A percentile compares a stretch with the other conserved stretches of the same genome.
Conservation (phyloP, 305 asterid species). For the Petunia hybrid region DNA sequence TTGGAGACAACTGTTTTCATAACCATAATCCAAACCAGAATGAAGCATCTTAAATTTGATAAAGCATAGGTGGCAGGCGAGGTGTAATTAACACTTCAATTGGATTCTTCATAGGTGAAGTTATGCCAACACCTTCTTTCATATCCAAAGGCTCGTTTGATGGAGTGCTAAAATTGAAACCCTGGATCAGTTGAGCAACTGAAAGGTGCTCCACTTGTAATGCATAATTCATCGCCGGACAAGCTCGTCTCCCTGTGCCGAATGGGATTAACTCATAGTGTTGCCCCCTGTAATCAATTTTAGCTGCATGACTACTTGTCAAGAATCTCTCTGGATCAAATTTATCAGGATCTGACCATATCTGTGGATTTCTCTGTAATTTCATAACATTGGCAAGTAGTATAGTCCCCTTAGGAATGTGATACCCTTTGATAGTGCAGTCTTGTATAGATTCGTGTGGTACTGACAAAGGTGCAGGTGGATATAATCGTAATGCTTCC, state of each 20-base stretch:
- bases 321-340: conserved; percentile 52
- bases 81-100: conserved; percentile 5
- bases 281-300: conserved; percentile 37
- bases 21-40: too few relatives aligned
- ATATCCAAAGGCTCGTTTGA: conserved; percentile 1
- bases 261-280: neutral
- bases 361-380: conserved; percentile 21
- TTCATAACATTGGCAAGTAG: conserved; percentile 23
- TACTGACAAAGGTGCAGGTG: conserved; percentile 26
- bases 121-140: neutral
- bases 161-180: neutral
- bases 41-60: neutral
- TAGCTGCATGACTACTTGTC: neutral
- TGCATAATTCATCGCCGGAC: neutral
- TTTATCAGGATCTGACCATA: conserved; percentile 37
- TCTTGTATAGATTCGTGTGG: conserved; percentile 29
- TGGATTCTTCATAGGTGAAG: neutral
- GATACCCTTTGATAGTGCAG: neutral
- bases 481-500: conserved; percentile 25
- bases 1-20: too few relatives aligned
- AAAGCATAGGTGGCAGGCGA: neutral
- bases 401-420: conserved; percentile 23
- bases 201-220: neutral
- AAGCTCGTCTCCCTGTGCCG: neutral
- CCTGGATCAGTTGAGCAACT: neutral